Base-by-base conservation (phyloP, 2,329 filamentous ascomycete genomes). In the Xylariaceae sp. region DNA sequence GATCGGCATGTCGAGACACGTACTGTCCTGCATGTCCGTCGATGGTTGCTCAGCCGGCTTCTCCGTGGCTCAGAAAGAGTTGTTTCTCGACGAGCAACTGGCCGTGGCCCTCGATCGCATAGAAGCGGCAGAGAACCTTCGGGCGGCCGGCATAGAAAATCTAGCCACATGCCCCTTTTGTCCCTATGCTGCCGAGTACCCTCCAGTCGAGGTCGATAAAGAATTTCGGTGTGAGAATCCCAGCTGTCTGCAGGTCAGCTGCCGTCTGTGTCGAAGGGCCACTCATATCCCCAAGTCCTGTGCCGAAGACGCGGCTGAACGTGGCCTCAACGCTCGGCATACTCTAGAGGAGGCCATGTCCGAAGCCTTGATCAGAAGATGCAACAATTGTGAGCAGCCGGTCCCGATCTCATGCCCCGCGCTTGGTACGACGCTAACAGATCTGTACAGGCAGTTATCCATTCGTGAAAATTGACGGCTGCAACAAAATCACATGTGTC, bases 281-380 rank as follows among this genome's bases (percentile, higher is more conserved):
- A 81, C 81, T 0, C 88, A 94, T 53, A 70, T 87, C 9, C 86
- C 87, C 0, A 70, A 76, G 45, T 80, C 72, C 1, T 94, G 88
- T 51, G 73, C 78, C 23, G 83, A 92, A 54, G 73, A 70, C 26
- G 73, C 72, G 28, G 67, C 61, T 14, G 78, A 86, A 2, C 71
- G 70, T 27, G 77, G 79, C 1, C 56, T 80, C 6, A 71, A 73
- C 3, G 68, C 75, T 13, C 76, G 84, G 12, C 83, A 83, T 47
- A 61, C 69, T 3, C 76, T 94, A 19, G 88, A 94, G 59, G 87
- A 94, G 58, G 87, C 86, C 14, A 90, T 89, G 83, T 87, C 84
- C 2, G 72, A 74, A 12, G 88, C 88, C 2, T 54, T 94, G 50
- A 83, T 94, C 38, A 76, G 88, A 14, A 78, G 69, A 18, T 94